Evolutionary conservation across 2,329 filamentous ascomycete species (phyloP).

Genomic region (Hypoxylon sp.): DNA sequence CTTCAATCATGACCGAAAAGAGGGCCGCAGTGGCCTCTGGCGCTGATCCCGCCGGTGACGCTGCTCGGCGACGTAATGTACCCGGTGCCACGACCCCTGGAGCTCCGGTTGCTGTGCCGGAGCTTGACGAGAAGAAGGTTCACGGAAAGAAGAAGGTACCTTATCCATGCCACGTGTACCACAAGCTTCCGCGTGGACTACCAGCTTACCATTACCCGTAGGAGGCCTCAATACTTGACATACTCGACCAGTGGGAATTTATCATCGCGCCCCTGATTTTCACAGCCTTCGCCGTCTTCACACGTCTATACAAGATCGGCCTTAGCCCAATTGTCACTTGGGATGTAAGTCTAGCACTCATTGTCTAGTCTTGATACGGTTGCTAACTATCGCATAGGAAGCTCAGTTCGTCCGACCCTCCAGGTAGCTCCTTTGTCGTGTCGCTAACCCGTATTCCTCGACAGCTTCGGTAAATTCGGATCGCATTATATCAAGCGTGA

Average conservation of each 20-base stretch:
- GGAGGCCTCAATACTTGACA: constrained; percentile 71
- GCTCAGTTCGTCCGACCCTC: constrained; percentile 67
- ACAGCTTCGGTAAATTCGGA: constrained; percentile 94
- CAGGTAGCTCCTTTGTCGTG: constrained; percentile 35
- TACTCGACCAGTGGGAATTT: constrained; percentile 75
- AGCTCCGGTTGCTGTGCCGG: constrained; percentile 55
- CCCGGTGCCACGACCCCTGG: constrained; percentile 60
- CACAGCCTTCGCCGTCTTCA: constrained; percentile 74
- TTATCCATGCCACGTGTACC: constrained; percentile 56
- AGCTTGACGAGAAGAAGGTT: constrained; percentile 74
- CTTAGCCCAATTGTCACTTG: constrained; percentile 76
- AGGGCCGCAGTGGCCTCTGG: constrained; percentile 72
- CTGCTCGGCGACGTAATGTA: constrained; percentile 69
- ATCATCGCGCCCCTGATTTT: constrained; percentile 74
- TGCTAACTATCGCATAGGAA: constrained; percentile 57
- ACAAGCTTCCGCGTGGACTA: constrained; percentile 21
- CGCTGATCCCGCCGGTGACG: constrained; percentile 68
- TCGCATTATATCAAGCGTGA: constrained; percentile 99
- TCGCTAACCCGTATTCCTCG: constrained; percentile 49
- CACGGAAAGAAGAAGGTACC: constrained; percentile 69
- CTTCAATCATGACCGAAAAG: constrained; percentile 65
- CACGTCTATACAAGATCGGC: constrained; percentile 78
- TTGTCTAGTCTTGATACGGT: not conserved
- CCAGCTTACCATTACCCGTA: constrained; percentile 50
- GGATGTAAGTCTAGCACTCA: constrained; percentile 61